These are phyloP conservation scores for Aspergillus nomiae DNA, from an alignment of 2,329 filamentous ascomycete genomes.

Conservation along the genomic window DNA sequence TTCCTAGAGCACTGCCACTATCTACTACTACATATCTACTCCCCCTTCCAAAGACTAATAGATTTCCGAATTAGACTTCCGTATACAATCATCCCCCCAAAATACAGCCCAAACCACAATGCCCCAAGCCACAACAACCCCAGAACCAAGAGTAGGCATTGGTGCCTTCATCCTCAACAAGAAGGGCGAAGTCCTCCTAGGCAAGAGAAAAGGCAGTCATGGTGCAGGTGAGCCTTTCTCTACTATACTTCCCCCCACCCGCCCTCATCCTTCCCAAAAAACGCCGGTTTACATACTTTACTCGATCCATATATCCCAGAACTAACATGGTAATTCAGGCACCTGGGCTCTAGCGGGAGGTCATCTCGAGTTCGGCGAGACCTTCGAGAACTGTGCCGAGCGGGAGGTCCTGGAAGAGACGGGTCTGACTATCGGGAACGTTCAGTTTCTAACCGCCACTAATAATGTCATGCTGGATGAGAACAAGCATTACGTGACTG, in stretches of 20 bases:
- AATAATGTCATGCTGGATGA: slow-evolving; percentile 64
- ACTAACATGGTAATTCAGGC: slow-evolving; percentile 39
- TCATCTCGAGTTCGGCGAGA: slow-evolving; percentile 71
- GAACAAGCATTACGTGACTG: slow-evolving; percentile 71
- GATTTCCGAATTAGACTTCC: no score
- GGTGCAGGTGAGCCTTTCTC: slow-evolving; percentile 44
- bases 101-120: neutral
- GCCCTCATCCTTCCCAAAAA: neutral
- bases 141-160: slow-evolving; percentile 46
- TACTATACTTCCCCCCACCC: neutral
- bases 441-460: slow-evolving; percentile 61
- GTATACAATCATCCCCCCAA: neutral
- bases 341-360: slow-evolving; percentile 71
- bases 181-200: slow-evolving; percentile 49
- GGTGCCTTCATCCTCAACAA: slow-evolving; percentile 50
- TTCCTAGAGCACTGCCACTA: neutral
- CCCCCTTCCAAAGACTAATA: no score
- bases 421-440: slow-evolving; percentile 56
- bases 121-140: neutral
- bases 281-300: no score
- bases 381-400: slow-evolving; percentile 61
- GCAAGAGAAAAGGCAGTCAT: slow-evolving; percentile 50
- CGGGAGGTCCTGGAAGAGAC: slow-evolving; percentile 74
- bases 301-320: neutral
- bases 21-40: no score